phyloP scores from a whole-genome alignment of 352 stramenopile species.

The Phytophthora ohioensis region DNA sequence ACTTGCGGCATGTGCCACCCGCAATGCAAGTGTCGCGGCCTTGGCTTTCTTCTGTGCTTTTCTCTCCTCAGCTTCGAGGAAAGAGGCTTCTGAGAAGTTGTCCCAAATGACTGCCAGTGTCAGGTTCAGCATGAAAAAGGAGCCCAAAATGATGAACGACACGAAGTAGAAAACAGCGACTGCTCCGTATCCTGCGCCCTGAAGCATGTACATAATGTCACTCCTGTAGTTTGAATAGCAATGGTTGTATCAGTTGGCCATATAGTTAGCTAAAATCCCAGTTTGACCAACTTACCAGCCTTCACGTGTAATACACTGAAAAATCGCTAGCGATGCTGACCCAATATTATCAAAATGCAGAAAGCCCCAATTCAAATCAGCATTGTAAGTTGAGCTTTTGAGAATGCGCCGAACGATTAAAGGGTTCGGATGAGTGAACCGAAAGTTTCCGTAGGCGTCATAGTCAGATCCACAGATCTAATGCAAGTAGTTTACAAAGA shows the following conservation, averaged over 20 bases:
- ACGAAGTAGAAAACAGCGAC: slow-evolving; percentile 86
- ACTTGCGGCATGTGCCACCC: slow-evolving; percentile 3
- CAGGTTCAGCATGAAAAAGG: slow-evolving; percentile 93
- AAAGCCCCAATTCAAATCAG: slow-evolving; percentile 88
- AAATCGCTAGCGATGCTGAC: slow-evolving; percentile 84
- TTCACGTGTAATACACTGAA: slow-evolving; percentile 92
- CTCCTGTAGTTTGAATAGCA: slow-evolving; percentile 31
- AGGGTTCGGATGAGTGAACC: slow-evolving; percentile 62
- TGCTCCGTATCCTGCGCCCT: slow-evolving; percentile 58
- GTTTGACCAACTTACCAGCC: slow-evolving; percentile 78
- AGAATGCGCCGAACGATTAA: slow-evolving; percentile 50
- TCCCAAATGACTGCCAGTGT: slow-evolving; percentile 92
- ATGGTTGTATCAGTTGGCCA: background rate
- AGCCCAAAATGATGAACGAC: slow-evolving; percentile 88
- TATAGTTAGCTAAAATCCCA: background rate
- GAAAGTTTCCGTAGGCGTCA: slow-evolving; percentile 66
- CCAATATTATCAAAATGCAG: slow-evolving; percentile 92
- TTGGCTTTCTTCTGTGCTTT: slow-evolving; percentile 45
- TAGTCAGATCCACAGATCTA: slow-evolving; percentile 74
- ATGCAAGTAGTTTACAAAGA: background rate
- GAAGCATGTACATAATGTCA: slow-evolving; percentile 74
- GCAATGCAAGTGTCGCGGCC: slow-evolving; percentile 24
- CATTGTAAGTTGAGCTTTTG: slow-evolving; percentile 59
- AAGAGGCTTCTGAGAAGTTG: slow-evolving; percentile 73
- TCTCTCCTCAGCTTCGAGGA: slow-evolving; percentile 63